Percentiles rank a stretch among this genome's conserved stretches.
These are phyloP conservation scores for Urostyla sp. DNA, from an alignment of 73 alveolate species.

Conservation along the genomic window DNA sequence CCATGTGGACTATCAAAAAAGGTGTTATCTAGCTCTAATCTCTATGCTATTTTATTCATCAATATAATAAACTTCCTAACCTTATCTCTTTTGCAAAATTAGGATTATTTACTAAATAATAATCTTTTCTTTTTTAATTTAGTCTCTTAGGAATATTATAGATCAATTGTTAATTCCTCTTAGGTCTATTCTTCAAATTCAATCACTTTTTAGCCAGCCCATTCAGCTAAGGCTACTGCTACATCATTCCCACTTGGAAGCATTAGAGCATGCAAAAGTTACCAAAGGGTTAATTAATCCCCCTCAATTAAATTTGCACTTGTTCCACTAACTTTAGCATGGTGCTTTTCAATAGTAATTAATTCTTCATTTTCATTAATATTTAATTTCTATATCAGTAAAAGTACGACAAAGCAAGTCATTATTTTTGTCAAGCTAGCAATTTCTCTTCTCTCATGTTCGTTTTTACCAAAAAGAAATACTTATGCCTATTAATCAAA, in stretches of 20 bases:
- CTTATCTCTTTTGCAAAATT: background rate
- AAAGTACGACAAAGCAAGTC: constrained; percentile 72
- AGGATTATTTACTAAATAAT: constrained; percentile 3
- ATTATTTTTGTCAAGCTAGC: constrained; percentile 88
- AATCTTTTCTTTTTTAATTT: background rate
- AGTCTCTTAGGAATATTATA: too few relatives aligned
- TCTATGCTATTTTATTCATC: constrained; percentile 77
- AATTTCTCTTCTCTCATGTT: constrained; percentile 69
- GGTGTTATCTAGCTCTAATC: constrained; percentile 71
- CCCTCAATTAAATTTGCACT: constrained; percentile 69
- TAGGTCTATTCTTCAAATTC: background rate
- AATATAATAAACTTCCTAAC: constrained; percentile 67
- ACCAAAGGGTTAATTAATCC: constrained; percentile 70
- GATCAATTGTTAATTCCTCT: background rate
- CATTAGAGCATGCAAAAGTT: constrained; percentile 82
- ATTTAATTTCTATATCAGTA: constrained; percentile 56
- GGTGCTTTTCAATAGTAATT: constrained; percentile 49
- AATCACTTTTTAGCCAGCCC: constrained; percentile 63
- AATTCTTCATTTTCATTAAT: constrained; percentile 37
- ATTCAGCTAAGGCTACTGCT: constrained; percentile 76
- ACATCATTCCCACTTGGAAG: constrained; percentile 91
- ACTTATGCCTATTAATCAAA: constrained; percentile 62
- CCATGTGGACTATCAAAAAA: constrained; percentile 88
- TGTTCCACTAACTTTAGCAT: constrained; percentile 73
- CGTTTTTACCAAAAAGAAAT: constrained; percentile 69